Conservation (phyloP, 2,329 filamentous ascomycete genomes). For the Volutella citrinella region DNA sequence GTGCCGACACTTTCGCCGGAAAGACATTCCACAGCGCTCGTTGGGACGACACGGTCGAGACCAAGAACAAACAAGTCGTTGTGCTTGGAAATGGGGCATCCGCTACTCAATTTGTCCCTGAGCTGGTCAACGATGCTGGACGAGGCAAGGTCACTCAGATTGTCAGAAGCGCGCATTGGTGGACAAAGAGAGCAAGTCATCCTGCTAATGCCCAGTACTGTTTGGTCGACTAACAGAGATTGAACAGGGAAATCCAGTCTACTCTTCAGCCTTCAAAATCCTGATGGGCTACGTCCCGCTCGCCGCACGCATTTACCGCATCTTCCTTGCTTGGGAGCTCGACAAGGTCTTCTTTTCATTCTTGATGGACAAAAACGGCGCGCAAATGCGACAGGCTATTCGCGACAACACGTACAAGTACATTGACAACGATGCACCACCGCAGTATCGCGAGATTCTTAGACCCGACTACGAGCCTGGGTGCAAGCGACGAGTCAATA, state of each 20-base stretch:
- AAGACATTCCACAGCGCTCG: conserved; percentile 5
- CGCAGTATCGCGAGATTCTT: conserved; percentile 2
- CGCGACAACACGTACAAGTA: conserved; percentile 3
- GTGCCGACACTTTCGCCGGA: neutral
- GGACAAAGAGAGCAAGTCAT: conserved; percentile 5
- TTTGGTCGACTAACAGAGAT: too few relatives aligned
- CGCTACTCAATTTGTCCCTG: conserved; percentile 6
- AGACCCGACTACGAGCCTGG: conserved; percentile 3
- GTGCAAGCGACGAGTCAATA: conserved; percentile 6
- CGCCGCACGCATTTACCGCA: neutral
- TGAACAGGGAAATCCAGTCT: conserved; percentile 2
- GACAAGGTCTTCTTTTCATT: conserved; percentile 5
- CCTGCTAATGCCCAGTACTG: too few relatives aligned
- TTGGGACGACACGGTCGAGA: conserved; percentile 3
- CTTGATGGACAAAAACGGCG: neutral
- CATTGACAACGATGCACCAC: conserved; percentile 1
- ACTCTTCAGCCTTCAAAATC: conserved; percentile 1
- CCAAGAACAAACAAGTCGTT: conserved; percentile 3
- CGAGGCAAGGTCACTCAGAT: conserved; percentile 4
- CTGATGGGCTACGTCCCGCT: conserved; percentile 3
- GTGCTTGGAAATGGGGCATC: conserved; percentile 5
- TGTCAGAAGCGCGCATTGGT: conserved; percentile 8
- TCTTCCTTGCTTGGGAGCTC: conserved; percentile 4
- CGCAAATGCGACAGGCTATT: conserved; percentile 1
- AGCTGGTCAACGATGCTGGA: conserved; percentile 1